Evolutionary conservation across 2,329 filamentous ascomycete genomes (phyloP).

Genomic region (Seiridium unicorne): DNA sequence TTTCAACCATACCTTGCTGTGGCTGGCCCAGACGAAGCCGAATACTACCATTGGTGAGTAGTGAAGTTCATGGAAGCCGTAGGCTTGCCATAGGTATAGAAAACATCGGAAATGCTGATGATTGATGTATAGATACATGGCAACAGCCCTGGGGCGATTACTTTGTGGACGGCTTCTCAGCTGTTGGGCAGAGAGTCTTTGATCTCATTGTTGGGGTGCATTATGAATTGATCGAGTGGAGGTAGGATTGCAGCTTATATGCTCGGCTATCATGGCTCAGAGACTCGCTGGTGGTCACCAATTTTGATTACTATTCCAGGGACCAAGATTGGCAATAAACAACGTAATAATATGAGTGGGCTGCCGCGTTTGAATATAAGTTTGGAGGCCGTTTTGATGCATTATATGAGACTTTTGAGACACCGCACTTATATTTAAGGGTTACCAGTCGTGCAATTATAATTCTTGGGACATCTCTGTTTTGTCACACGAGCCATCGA

Average conservation of each 20-base stretch:
- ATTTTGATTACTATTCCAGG: too few species aligned
- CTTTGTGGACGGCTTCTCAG: slow-evolving; percentile 9
- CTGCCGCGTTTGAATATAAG: too few species aligned
- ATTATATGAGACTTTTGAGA: too few species aligned
- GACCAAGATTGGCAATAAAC: too few species aligned
- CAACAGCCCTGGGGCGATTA: slow-evolving; percentile 16
- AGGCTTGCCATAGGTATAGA: not conserved
- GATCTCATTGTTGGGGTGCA: slow-evolving; percentile 1
- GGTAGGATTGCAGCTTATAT: not conserved
- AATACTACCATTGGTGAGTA: slow-evolving; percentile 31
- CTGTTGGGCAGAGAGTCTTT: slow-evolving; percentile 4
- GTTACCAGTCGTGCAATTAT: too few species aligned
- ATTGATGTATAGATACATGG: slow-evolving; percentile 6
- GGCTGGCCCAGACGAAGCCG: slow-evolving; percentile 39
- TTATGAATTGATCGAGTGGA: not conserved
- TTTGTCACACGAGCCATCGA: too few species aligned
- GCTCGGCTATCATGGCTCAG: too few species aligned
- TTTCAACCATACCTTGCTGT: slow-evolving; percentile 34
- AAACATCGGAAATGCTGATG: not conserved
- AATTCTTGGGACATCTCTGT: too few species aligned
- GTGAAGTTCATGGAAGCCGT: not conserved
- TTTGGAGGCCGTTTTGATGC: too few species aligned
- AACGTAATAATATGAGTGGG: too few species aligned
- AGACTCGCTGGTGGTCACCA: too few species aligned
- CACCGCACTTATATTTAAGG: too few species aligned